Base-by-base conservation (phyloP, 768 basidiomycete genomes). In the Mycena latifolia region DNA sequence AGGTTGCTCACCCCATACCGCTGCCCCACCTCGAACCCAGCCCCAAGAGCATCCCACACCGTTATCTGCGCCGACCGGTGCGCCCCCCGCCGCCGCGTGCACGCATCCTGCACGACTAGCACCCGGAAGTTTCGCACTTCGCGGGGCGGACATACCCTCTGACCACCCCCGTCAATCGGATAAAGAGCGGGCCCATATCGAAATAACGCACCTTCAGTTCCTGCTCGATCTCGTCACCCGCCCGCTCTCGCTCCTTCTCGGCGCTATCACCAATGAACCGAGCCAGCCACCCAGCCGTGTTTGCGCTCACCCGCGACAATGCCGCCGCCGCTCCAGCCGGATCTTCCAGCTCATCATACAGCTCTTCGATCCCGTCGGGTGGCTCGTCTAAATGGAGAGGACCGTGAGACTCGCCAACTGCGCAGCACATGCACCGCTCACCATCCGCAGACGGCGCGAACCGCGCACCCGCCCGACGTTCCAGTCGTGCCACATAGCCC, bases 71-170 rank as follows among this genome's bases (percentile, higher is more conserved):
- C 95, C 2, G 78, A 82, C 54, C 93, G 85, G 64, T 85, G 80
- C 10, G 86, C 79, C 0, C 84, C 82, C 55, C 84, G 80, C 65
- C 84, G 82, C 0, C 73, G 69, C 28, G 88, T 89, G 37, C 82
- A 81, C 20, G 87, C 85, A 73, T 93, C 96, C 68, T 86, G 80
- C 18, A 91, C 84, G 17, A 89, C 80, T 18, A 95, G 73, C 7
- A 96, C 87, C 46, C 94, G 84, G 78, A 97, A 95, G 55, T 83
- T 88, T 45, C 89, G 87, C 15, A 95, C 89, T 25, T 92, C 79
- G 8, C 96, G 88, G 3, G 88, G 83, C 5, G 95, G 95, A 71
- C 89, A 95, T 31, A 79, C 74, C 20, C 76, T 78, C 89, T 90
- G 73, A 27, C 67, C 24, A 51, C 11, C 6, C 33, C 53, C 17